A percentile compares a stretch with the other conserved stretches of the same genome.
Conservation (phyloP, 2,329 filamentous ascomycete genomes). For the Penicillium hesseltinei region DNA sequence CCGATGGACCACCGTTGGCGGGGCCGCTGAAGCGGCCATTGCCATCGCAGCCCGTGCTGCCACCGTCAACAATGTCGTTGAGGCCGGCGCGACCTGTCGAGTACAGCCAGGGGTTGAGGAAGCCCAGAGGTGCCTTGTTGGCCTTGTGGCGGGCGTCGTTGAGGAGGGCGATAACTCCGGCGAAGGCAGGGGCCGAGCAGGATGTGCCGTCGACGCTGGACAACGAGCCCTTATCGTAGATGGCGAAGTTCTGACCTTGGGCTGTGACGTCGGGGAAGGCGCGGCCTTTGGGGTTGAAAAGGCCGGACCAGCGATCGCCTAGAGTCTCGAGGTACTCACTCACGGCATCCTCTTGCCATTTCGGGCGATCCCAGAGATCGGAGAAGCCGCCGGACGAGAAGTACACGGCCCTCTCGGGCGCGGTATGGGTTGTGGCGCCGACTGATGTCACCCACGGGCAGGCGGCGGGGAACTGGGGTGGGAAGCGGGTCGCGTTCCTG, state of each 20-base stretch:
- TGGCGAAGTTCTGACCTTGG: conserved; percentile 35
- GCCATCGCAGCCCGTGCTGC: conserved; percentile 49
- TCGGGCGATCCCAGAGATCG: conserved; percentile 36
- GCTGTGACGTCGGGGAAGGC: conserved; percentile 44
- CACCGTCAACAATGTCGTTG: conserved; percentile 50
- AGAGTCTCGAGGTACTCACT: conserved; percentile 31
- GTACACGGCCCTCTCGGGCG: conserved; percentile 41
- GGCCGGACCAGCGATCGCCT: conserved; percentile 25
- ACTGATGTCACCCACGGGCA: conserved; percentile 44
- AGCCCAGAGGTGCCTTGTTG: conserved; percentile 54
- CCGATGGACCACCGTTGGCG: conserved; percentile 37
- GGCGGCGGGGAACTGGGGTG: conserved; percentile 42
- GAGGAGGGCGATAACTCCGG: conserved; percentile 59
- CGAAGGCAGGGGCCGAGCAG: conserved; percentile 58
- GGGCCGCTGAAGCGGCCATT: conserved; percentile 43
- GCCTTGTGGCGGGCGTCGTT: conserved; percentile 59
- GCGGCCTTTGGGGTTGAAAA: conserved; percentile 38
- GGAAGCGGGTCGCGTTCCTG: conserved; percentile 40
- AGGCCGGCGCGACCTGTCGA: conserved; percentile 40
- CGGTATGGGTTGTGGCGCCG: conserved; percentile 40
- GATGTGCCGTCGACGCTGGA: conserved; percentile 40
- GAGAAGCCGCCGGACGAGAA: conserved; percentile 46
- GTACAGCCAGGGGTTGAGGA: conserved; percentile 63
- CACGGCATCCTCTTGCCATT: conserved; percentile 39
- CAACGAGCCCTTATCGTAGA: conserved; percentile 32